These are phyloP conservation scores for Lathyrus aphaca DNA, from an alignment of 306 rosid genomes.

Conservation along the genomic window DNA sequence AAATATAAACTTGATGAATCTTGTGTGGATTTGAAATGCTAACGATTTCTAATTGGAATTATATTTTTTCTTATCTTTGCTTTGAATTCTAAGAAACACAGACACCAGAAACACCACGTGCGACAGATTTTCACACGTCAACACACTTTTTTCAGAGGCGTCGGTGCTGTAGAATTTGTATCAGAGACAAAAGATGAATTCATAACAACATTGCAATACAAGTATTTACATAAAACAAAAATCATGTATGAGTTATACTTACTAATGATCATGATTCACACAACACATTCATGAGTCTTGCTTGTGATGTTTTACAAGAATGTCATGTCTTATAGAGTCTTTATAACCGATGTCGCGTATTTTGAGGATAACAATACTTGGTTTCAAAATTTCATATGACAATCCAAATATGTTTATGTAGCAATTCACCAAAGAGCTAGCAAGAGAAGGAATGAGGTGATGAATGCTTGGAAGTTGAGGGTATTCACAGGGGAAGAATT, in stretches of 20 bases:
- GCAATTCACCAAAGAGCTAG: slow-evolving; percentile 52
- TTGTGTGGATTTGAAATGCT: slow-evolving; percentile 37
- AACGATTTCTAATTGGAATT: slow-evolving; percentile 17
- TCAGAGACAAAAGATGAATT: no score
- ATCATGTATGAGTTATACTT: no score
- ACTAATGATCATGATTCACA: no score
- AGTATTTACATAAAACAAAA: no score
- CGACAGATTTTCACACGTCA: no score
- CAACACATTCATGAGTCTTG: no score
- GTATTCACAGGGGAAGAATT: slow-evolving; percentile 52
- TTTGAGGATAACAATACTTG: slow-evolving; percentile 31
- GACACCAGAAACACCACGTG: no score
- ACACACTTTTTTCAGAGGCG: no score
- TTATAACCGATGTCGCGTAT: slow-evolving; percentile 14
- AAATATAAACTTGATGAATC: slow-evolving; percentile 26
- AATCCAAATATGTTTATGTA: slow-evolving; percentile 31
- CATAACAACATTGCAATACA: no score
- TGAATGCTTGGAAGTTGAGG: slow-evolving; percentile 43
- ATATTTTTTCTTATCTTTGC: not conserved
- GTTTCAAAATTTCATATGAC: slow-evolving; percentile 46
- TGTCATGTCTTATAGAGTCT: no score
- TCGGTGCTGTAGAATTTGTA: no score
- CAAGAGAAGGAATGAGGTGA: slow-evolving; percentile 53
- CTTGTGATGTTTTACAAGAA: slow-evolving; percentile 31
- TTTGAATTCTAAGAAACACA: not conserved